These are phyloP conservation scores for Cladophialophora carrionii DNA, from an alignment of 2,329 filamentous ascomycete species.

Conservation along the genomic window DNA sequence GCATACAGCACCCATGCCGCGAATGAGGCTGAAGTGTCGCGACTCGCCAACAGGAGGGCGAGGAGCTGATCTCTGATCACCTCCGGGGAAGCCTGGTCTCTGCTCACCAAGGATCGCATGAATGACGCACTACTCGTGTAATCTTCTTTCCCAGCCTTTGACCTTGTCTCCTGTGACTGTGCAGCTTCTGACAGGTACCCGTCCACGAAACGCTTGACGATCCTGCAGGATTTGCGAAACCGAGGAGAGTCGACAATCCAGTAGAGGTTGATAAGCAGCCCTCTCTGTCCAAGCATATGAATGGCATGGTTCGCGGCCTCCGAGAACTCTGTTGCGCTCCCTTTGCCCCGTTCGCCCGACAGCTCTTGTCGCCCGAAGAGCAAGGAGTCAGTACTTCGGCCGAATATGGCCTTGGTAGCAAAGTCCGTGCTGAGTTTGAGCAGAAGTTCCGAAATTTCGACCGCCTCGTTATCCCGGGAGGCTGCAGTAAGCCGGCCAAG, in stretches of 20 bases:
- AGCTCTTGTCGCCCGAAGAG: slow-evolving; percentile 30
- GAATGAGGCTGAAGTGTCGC: slow-evolving; percentile 45
- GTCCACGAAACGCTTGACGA: slow-evolving; percentile 10
- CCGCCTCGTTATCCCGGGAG: slow-evolving; percentile 55
- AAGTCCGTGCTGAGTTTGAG: slow-evolving; percentile 68
- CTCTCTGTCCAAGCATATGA: slow-evolving; percentile 43
- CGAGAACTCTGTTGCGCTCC: slow-evolving; percentile 19
- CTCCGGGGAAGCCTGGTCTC: slow-evolving; percentile 30
- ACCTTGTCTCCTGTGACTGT: slow-evolving; percentile 21
- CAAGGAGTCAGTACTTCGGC: slow-evolving; percentile 58
- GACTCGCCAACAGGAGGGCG: slow-evolving; percentile 43
- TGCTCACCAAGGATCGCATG: slow-evolving; percentile 34
- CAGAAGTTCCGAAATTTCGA: slow-evolving; percentile 65
- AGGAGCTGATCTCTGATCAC: slow-evolving; percentile 40
- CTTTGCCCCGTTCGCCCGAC: slow-evolving; percentile 15
- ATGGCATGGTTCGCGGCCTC: slow-evolving; percentile 30
- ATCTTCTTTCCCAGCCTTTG: slow-evolving; percentile 19
- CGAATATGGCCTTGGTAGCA: slow-evolving; percentile 69
- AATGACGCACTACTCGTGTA: slow-evolving; percentile 34
- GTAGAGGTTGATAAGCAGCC: slow-evolving; percentile 42
- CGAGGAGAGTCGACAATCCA: slow-evolving; percentile 47
- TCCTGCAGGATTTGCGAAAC: slow-evolving; percentile 39
- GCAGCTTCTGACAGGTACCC: slow-evolving; percentile 11
- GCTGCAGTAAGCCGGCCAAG: slow-evolving; percentile 53
- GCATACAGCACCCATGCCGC: slow-evolving; percentile 42